Conservation (phyloP, 495 filamentous ascomycete species). For the Penicillium ochrochloron region DNA sequence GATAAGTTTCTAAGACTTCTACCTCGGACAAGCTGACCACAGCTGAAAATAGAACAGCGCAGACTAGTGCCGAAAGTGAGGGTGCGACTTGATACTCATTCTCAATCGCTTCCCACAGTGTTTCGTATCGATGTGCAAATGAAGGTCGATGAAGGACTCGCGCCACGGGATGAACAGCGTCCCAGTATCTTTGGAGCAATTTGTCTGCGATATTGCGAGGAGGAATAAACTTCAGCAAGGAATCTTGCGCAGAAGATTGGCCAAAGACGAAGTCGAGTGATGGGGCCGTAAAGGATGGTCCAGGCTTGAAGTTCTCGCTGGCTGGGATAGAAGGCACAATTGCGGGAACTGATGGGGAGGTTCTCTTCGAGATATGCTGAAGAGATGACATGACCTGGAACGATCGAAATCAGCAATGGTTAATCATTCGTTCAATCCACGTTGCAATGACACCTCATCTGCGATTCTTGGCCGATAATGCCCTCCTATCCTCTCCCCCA, state of each 20-base stretch:
- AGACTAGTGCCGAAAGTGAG: constrained; percentile 9
- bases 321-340: background rate
- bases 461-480: constrained; percentile 1
- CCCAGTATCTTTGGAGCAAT: constrained; percentile 67
- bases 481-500: constrained; percentile 70
- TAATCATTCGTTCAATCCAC: background rate
- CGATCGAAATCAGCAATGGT: background rate
- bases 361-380: background rate
- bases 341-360: background rate
- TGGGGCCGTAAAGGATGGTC: background rate
- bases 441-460: background rate
- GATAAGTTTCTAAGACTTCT: background rate
- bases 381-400: background rate
- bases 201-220: constrained; percentile 49
- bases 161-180: constrained; percentile 67
- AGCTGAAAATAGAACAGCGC: background rate
- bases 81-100: constrained; percentile 26
- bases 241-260: background rate
- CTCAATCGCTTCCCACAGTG: constrained; percentile 64
- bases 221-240: background rate
- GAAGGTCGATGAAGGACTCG: constrained; percentile 66
- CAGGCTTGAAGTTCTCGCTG: background rate
- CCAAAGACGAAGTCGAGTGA: background rate
- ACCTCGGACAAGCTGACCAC: background rate
- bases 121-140: constrained; percentile 63